Evolutionary conservation across 192 early-diverging fungal species (phyloP), one percentile per base, ranked within the genome.

Genomic region (Coemansia sp.): DNA sequence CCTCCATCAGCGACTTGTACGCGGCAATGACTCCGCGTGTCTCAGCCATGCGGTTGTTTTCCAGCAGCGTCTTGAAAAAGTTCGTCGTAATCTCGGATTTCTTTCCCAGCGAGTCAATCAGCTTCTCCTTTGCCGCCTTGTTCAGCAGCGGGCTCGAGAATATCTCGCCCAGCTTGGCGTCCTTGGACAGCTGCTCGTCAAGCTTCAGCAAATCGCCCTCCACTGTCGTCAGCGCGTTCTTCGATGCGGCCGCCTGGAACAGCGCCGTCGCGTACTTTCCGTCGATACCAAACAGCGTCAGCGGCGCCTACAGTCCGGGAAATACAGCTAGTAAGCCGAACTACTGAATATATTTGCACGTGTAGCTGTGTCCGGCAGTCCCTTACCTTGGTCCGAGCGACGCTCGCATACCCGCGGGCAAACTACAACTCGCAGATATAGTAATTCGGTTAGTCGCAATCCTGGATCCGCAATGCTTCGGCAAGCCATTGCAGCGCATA

Each of bases 201-300:
- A 98, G 69, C 43, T 75, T 65, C 57, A 76, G 79, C 51, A 98
- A 82, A 44, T 98, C 95, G 47, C 71, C 54, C 71, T 98, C 93
- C 29, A 98, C 92, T 17, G 79, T 64, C 9, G 88, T 78, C 54
- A 96, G 86, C 11, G 64, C 69, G 58, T 87, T 83, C 81, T 86
- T 81, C 64, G 88, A 90, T 60, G 86, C 79, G 19, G 95, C 95
- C 51, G 95, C 95, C 46, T 89, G 80, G 84, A 87, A 98, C 49
- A 98, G 85, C 39, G 95, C 95, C 12, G 93, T 95, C 43, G 95
- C 93, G 74, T 98, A 98, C 63, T 93, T 90, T 64, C 95, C 95
- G 35, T 95, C 91, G 70, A 98, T 89, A 46, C 93, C 93, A 82
- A 90, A 86, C 44, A 98, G 82, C 39, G 84, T 80, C 27, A 92